Percentiles rank a stretch among this genome's conserved stretches.
Evolutionary conservation across 257 asterid genomes (phyloP).

Genomic region (Leptodermis oblonga): DNA sequence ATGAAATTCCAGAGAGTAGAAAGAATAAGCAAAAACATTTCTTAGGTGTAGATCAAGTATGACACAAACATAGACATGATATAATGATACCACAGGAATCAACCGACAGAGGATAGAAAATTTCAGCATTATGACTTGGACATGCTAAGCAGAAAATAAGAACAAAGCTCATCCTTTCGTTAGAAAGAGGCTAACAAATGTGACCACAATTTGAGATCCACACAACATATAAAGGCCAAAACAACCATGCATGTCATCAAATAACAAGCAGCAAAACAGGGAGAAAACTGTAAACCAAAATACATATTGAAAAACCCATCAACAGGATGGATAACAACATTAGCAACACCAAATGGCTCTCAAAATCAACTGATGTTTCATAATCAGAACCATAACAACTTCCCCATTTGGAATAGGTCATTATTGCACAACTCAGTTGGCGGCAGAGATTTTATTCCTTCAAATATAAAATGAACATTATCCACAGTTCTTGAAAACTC

Average conservation of each 20-base stretch:
- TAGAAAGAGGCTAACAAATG: constrained; percentile 1
- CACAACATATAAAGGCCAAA: neutral
- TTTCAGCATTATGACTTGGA: neutral
- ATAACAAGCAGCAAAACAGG: neutral
- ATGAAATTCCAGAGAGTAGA: constrained; percentile 3
- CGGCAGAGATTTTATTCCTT: neutral
- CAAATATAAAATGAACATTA: neutral
- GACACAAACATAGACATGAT: neutral
- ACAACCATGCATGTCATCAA: neutral
- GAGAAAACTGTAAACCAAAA: neutral
- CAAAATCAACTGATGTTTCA: neutral
- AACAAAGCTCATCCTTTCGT: constrained; percentile 1
- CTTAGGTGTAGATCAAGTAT: neutral
- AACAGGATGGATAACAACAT: neutral
- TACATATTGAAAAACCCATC: neutral
- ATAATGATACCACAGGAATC: constrained; percentile 1
- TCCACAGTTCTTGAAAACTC: constrained; percentile 8
- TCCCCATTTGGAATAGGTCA: too few relatives aligned
- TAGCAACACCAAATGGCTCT: neutral
- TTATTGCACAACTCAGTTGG: neutral
- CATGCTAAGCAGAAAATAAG: neutral
- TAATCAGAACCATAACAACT: neutral
- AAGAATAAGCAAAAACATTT: neutral
- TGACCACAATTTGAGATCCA: neutral
- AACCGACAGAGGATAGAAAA: neutral